Conservation (phyloP, 495 filamentous ascomycete genomes). For the Penicillium psychrofluorescens region DNA sequence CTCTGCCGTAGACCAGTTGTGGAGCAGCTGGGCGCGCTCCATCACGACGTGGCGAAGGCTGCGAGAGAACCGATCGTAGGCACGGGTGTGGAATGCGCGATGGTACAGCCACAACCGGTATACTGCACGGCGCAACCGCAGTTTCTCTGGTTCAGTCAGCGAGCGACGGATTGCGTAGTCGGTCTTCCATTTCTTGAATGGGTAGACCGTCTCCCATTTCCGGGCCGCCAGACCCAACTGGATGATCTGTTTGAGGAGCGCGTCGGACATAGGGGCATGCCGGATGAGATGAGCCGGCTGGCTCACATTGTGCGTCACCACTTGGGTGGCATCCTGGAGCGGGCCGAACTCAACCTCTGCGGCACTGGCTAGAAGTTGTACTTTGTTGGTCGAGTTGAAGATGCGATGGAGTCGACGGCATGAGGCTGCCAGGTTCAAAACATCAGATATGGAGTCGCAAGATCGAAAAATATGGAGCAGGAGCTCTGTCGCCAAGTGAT, state of each 20-base stretch:
- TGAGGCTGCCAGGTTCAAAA: slow-evolving; percentile 47
- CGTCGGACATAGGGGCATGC: slow-evolving; percentile 38
- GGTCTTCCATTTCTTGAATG: slow-evolving; percentile 57
- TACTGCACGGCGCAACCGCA: slow-evolving; percentile 55
- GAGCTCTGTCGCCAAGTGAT: slow-evolving; percentile 53
- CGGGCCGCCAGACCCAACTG: slow-evolving; percentile 50
- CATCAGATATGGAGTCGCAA: slow-evolving; percentile 43
- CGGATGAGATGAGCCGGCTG: slow-evolving; percentile 48
- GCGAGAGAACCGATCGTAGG: slow-evolving; percentile 42
- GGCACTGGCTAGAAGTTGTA: slow-evolving; percentile 44
- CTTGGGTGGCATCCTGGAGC: slow-evolving; percentile 49
- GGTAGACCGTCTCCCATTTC: slow-evolving; percentile 62
- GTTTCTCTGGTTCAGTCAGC: slow-evolving; percentile 47
- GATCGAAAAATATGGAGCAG: slow-evolving; percentile 53
- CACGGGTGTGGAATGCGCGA: slow-evolving; percentile 47
- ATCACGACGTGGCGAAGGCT: slow-evolving; percentile 31
- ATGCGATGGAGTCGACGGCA: slow-evolving; percentile 48
- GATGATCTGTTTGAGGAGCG: slow-evolving; percentile 52
- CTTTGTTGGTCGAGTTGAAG: slow-evolving; percentile 42
- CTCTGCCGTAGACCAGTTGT: slow-evolving; percentile 47
- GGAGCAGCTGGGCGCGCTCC: slow-evolving; percentile 46
- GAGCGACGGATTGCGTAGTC: slow-evolving; percentile 56
- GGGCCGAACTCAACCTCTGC: slow-evolving; percentile 56
- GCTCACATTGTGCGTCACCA: slow-evolving; percentile 50
- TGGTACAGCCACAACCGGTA: slow-evolving; percentile 65